A percentile compares a stretch with the other conserved stretches of the same genome.
Conservation (phyloP, 2,329 filamentous ascomycete genomes). For the Beauveria scarabaeidicola region DNA sequence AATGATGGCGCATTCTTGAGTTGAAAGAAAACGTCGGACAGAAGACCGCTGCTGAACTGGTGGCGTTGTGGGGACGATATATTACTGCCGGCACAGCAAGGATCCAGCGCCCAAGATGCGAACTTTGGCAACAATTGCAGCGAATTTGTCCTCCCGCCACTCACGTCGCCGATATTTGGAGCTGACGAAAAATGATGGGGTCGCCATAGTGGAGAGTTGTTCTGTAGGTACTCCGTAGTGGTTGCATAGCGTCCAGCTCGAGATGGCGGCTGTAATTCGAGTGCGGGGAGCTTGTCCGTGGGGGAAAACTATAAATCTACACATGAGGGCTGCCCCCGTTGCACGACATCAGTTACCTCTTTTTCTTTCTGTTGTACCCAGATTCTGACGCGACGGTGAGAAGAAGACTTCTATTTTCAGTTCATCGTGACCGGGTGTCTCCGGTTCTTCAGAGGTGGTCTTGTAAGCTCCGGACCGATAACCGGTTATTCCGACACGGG, state of each 20-base stretch:
- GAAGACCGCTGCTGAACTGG: not conserved
- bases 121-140: not conserved
- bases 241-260: not conserved
- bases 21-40: not conserved
- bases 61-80: not conserved
- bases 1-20: not conserved
- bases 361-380: not conserved
- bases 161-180: not conserved
- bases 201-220: not conserved
- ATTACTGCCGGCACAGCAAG: not conserved
- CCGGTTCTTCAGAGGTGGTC: not conserved
- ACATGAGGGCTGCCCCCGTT: not conserved
- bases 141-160: not conserved
- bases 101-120: not conserved
- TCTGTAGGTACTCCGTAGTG: not conserved
- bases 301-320: not conserved
- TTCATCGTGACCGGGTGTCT: not conserved
- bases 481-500: not conserved
- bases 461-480: not conserved
- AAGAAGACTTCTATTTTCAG: no score
- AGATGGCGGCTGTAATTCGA: not conserved
- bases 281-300: not conserved
- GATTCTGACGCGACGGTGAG: not conserved
- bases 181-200: not conserved
- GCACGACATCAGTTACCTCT: not conserved